Evolutionary conservation across 2,329 filamentous ascomycete genomes (phyloP), one percentile per base, ranked within the genome.

Genomic region (Beauveria medogensis): DNA sequence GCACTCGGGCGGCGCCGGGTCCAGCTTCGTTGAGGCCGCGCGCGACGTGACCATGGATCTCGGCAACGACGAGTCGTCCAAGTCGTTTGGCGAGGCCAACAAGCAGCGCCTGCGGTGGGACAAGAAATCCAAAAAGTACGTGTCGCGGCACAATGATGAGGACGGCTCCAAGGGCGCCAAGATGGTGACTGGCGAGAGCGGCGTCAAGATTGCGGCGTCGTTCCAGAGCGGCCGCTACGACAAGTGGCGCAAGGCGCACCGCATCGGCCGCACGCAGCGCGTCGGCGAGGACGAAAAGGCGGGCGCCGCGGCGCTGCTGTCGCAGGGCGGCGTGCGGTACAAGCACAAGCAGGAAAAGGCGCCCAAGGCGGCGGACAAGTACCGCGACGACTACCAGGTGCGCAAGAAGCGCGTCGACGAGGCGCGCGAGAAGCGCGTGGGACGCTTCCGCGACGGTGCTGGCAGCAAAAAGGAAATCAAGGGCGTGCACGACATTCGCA

Each of bases 181-280:
- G 70, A 87, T 97, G 77, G 88, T 97, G 61, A 83, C 85, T 64
- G 92, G 94, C 68, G 94, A 99, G 77, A 91, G 86, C 69, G 94
- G 94, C 59, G 91, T 93, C 78, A 97, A 97, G 80, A 97, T 99
- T 68, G 91, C 94, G 1, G 92, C 94, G 51, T 89, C 83, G 63
- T 97, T 99, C 84, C 88, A 93, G 71, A 92, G 88, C 73, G 94
- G 95, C 41, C 87, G 93, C 51, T 99, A 96, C 77, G 92, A 97
- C 71, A 85, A 83, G 65, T 99, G 94, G 95, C 89, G 88, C 73
- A 91, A 89, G 71, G 85, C 88, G 22, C 90, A 97, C 77, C 89
- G 91, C 65, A 79, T 97, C 52, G 85, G 86, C 61, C 83, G 86
- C 20, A 75, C 96, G 70, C 92, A 92, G 10, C 83, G 88, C 48